These are phyloP conservation scores for Metarhizium rileyi DNA, from an alignment of 2,329 filamentous ascomycete species.

Conservation along the genomic window DNA sequence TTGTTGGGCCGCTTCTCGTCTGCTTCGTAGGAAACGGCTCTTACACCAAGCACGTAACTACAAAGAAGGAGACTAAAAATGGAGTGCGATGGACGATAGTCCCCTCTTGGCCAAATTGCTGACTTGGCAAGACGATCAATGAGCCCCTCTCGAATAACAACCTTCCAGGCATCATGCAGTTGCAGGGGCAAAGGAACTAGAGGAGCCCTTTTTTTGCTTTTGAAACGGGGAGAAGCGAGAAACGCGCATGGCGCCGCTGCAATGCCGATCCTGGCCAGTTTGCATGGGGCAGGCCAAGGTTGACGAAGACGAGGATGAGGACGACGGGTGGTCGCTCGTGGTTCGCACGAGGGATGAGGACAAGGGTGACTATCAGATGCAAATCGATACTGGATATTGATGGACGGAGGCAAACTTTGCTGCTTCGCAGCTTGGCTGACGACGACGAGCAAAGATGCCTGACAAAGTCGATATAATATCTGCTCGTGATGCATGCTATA, in stretches of 20 bases:
- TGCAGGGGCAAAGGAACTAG: not conserved
- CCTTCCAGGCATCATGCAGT: not conserved
- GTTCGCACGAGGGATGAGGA: not conserved
- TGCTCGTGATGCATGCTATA: too few relatives aligned
- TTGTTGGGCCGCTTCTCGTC: not conserved
- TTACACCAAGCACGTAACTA: not conserved
- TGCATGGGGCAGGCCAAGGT: not conserved
- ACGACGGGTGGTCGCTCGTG: not conserved
- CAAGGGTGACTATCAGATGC: too few relatives aligned
- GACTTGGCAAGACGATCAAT: not conserved
- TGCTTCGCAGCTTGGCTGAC: too few relatives aligned
- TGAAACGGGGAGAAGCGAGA: not conserved
- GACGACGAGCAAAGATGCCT: too few relatives aligned
- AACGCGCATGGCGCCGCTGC: not conserved
- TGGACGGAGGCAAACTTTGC: too few relatives aligned
- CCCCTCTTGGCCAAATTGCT: not conserved
- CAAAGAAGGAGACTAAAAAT: not conserved
- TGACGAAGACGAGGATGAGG: too few relatives aligned
- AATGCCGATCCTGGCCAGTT: not conserved
- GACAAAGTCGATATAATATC: too few relatives aligned
- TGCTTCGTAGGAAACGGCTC: not conserved
- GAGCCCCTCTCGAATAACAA: not conserved
- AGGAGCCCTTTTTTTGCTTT: not conserved
- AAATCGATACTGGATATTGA: too few relatives aligned
- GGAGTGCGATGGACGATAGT: not conserved